Conservation (phyloP, 768 basidiomycete species). For the Phylloporus scabripes region DNA sequence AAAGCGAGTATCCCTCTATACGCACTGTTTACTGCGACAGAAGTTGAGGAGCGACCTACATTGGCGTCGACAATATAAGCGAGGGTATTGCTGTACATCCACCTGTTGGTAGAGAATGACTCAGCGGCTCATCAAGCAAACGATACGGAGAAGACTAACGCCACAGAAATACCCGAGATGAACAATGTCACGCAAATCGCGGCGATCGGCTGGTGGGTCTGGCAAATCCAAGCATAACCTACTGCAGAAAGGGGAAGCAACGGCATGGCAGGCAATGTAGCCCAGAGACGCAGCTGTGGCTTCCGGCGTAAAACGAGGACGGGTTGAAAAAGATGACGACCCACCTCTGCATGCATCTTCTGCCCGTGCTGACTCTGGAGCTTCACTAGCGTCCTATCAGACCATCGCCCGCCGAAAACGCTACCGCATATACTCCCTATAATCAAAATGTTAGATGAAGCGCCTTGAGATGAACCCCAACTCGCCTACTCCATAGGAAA, state of each 20-base stretch:
- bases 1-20: slow-evolving; percentile 69
- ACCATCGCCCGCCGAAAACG: slow-evolving; percentile 54
- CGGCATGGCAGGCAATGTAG: slow-evolving; percentile 52
- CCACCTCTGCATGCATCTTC: slow-evolving; percentile 61
- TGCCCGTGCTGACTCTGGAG: slow-evolving; percentile 42
- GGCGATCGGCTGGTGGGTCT: slow-evolving; percentile 57
- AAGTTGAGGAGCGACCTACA: slow-evolving; percentile 70
- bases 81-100: slow-evolving; percentile 61
- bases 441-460: neutral
- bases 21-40: slow-evolving; percentile 69
- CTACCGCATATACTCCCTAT: slow-evolving; percentile 48
- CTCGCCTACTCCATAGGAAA: slow-evolving; percentile 71
- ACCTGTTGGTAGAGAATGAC: slow-evolving; percentile 27
- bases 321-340: neutral
- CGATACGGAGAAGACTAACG: slow-evolving; percentile 2
- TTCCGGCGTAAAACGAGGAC: neutral
- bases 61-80: slow-evolving; percentile 89
- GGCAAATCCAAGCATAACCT: slow-evolving; percentile 71
- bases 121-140: neutral
- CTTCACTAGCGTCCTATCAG: slow-evolving; percentile 41
- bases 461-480: no score
- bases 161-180: slow-evolving; percentile 59
- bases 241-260: slow-evolving; percentile 52
- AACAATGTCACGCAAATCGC: slow-evolving; percentile 72
- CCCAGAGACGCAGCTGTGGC: slow-evolving; percentile 61